A percentile compares a stretch with the other conserved stretches of the same genome.
Conservation (phyloP, 2,329 filamentous ascomycete species). For the Sphaerulina populicola region DNA sequence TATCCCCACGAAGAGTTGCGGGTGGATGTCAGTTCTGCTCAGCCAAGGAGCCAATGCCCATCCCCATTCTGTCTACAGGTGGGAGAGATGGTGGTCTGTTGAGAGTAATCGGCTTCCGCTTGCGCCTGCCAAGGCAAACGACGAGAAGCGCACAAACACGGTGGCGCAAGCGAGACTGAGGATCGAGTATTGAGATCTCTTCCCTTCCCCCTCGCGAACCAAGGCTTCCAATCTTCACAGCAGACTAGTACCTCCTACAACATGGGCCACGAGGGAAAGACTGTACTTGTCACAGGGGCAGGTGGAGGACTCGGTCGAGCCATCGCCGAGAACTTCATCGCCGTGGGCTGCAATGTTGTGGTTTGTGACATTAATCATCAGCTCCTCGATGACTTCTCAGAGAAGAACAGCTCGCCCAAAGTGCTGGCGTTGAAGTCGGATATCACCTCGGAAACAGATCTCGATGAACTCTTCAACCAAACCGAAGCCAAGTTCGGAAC, state of each 20-base stretch:
- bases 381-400: constrained; percentile 27
- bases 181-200: too few relatives aligned
- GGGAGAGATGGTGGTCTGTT: too few relatives aligned
- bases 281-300: constrained; percentile 30
- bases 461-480: constrained; percentile 35
- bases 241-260: not conserved
- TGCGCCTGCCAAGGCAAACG: too few relatives aligned
- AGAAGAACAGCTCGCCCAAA: constrained; percentile 22
- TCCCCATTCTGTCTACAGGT: too few relatives aligned
- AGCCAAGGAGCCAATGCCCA: too few relatives aligned
- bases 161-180: too few relatives aligned
- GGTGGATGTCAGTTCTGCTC: too few relatives aligned
- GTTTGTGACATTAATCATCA: constrained; percentile 33
- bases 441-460: constrained; percentile 33
- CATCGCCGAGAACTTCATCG: constrained; percentile 30
- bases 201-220: not conserved
- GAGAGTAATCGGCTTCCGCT: too few relatives aligned
- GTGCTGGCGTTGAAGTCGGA: constrained; percentile 33
- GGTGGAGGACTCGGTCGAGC: constrained; percentile 31
- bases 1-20: too few relatives aligned
- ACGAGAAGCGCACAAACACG: too few relatives aligned
- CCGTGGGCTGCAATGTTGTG: constrained; percentile 31
- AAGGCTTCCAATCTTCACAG: not conserved
- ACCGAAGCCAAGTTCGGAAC: constrained; percentile 36
- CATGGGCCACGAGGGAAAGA: constrained; percentile 24